A percentile compares a stretch with the other conserved stretches of the same genome.
Conservation (phyloP, 495 filamentous ascomycete species). For the Hypoxylon rickii region DNA sequence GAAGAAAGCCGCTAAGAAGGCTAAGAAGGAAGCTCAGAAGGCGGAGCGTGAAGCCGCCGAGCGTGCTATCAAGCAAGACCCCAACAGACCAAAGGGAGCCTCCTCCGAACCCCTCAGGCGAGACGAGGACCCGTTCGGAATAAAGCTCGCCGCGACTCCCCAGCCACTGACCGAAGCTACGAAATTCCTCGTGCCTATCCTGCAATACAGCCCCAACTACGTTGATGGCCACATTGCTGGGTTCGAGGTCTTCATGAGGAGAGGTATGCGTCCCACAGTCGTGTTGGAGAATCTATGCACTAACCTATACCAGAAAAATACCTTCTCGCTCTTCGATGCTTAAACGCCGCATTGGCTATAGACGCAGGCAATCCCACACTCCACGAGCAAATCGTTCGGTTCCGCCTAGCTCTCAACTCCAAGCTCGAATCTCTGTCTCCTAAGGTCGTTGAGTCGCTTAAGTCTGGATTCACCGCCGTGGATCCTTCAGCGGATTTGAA, state of each 20-base stretch:
- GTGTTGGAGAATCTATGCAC: constrained; percentile 24
- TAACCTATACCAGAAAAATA: constrained; percentile 68
- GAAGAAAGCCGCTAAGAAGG: constrained; percentile 96
- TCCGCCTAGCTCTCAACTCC: constrained; percentile 66
- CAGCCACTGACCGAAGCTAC: constrained; percentile 84
- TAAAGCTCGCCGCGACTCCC: constrained; percentile 73
- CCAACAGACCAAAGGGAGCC: constrained; percentile 63
- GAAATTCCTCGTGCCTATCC: constrained; percentile 80
- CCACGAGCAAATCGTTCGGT: constrained; percentile 73
- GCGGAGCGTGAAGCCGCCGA: constrained; percentile 80
- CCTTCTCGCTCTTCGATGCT: constrained; percentile 81
- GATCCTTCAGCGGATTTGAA: constrained; percentile 61
- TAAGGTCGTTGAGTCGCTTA: constrained; percentile 67
- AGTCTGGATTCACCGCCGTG: constrained; percentile 65
- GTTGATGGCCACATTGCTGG: constrained; percentile 82
- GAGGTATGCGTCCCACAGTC: constrained; percentile 49
- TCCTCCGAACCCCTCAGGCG: constrained; percentile 70
- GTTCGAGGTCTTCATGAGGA: constrained; percentile 84
- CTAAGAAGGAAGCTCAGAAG: constrained; percentile 87
- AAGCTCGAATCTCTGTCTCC: constrained; percentile 58
- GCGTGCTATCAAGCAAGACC: constrained; percentile 70
- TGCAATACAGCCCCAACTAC: constrained; percentile 81
- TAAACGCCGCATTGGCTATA: constrained; percentile 71
- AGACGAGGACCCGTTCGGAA: constrained; percentile 84
- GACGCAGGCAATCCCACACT: constrained; percentile 74